Conservation (phyloP, 768 basidiomycete genomes). For the Tulasnella sp. region DNA sequence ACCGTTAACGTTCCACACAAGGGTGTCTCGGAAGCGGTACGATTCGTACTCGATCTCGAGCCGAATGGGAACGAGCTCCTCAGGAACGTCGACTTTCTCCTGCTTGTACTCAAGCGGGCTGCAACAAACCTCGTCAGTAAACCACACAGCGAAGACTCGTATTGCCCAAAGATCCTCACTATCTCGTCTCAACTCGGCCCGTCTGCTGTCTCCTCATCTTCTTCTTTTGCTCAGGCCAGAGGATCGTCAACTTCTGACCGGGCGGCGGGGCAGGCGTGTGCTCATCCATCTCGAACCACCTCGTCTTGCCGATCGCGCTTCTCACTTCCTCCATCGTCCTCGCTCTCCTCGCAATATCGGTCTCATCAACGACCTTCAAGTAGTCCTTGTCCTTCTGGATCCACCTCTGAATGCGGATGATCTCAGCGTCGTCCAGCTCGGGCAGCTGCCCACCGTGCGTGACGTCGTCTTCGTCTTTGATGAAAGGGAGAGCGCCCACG, state of each 20-base stretch:
- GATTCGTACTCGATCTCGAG: constrained; percentile 95
- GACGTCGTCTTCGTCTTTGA: constrained; percentile 50
- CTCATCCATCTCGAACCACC: constrained; percentile 62
- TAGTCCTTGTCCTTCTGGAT: constrained; percentile 56
- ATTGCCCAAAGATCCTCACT: constrained; percentile 52
- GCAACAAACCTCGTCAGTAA: constrained; percentile 6
- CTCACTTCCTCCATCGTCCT: constrained; percentile 26
- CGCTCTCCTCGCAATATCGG: constrained; percentile 28
- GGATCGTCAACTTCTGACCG: constrained; percentile 45
- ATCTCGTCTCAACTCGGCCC: constrained; percentile 62
- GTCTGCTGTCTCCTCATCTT: constrained; percentile 42
- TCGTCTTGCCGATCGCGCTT: constrained; percentile 30
- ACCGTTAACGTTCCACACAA: constrained; percentile 97
- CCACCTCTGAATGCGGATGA: constrained; percentile 55
- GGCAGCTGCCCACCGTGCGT: constrained; percentile 42
- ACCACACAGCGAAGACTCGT: constrained; percentile 12
- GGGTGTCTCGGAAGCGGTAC: constrained; percentile 90
- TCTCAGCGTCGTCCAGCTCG: constrained; percentile 48
- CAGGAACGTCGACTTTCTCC: constrained; percentile 58
- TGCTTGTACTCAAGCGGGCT: constrained; percentile 60
- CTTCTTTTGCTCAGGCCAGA: constrained; percentile 46
- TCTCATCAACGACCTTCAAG: constrained; percentile 24
- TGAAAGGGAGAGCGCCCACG: constrained; percentile 58
- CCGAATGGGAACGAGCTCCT: constrained; percentile 90
- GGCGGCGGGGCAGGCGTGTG: constrained; percentile 37